A percentile compares a stretch with the other conserved stretches of the same genome.
Evolutionary conservation across 2,329 filamentous ascomycete genomes (phyloP).

Genomic region (Penicillium digitatum): DNA sequence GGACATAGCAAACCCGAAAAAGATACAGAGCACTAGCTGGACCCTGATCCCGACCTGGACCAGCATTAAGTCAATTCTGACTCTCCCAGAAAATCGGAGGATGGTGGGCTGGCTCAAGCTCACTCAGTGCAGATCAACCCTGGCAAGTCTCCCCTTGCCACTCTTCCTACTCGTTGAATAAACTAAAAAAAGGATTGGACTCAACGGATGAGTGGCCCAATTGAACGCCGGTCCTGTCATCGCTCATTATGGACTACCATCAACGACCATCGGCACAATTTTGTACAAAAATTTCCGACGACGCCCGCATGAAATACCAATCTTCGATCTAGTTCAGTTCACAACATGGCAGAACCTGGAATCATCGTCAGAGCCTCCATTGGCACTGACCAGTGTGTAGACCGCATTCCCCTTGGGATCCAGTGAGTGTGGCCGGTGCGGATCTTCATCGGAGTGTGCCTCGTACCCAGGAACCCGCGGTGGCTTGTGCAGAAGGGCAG

Average conservation of each 20-base stretch:
- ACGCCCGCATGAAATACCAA: not conserved
- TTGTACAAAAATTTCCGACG: not conserved
- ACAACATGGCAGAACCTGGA: not conserved
- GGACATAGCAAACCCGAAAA: not conserved
- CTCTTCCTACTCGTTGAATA: not conserved
- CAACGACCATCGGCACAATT: not conserved
- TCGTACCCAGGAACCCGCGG: constrained; percentile 38
- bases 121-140: not conserved
- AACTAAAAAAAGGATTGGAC: not conserved
- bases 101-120: not conserved
- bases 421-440: constrained; percentile 31
- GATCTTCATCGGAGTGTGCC: constrained; percentile 20
- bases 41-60: not conserved
- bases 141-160: constrained; percentile 2
- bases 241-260: not conserved
- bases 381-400: constrained; percentile 31
- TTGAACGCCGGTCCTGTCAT: not conserved
- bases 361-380: not conserved
- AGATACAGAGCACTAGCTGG: too few relatives aligned
- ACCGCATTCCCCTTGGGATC: constrained; percentile 38
- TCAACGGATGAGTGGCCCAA: not conserved
- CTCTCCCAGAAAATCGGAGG: not conserved
- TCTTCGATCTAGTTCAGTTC: not conserved
- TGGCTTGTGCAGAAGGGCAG: constrained; percentile 39
- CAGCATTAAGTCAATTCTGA: constrained; percentile 1